These are phyloP conservation scores for Sphaerostilbella broomeana DNA, from an alignment of 2,329 filamentous ascomycete species.

Conservation along the genomic window DNA sequence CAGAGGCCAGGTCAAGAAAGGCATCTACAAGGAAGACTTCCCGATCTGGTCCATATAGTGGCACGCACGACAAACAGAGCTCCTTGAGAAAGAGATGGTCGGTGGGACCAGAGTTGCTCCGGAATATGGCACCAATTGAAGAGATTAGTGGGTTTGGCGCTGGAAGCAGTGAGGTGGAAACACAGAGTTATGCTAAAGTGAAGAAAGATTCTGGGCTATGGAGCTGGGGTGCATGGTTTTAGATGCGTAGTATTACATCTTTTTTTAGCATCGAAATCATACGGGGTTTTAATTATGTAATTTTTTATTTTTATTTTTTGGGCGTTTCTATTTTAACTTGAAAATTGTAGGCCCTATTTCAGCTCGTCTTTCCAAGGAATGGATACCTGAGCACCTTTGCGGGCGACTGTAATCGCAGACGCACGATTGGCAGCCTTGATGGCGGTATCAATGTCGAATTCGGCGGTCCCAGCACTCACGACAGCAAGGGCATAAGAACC, in stretches of 20 bases:
- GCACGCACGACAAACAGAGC: background rate
- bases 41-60: background rate
- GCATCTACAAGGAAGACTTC: background rate
- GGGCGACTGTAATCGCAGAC: constrained; percentile 36
- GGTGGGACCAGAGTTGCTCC: background rate
- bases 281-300: constrained; percentile 11
- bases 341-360: constrained; percentile 18
- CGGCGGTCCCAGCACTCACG: constrained; percentile 38
- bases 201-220: constrained; percentile 24
- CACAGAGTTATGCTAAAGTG: constrained; percentile 8
- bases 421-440: constrained; percentile 45
- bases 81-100: constrained; percentile 20
- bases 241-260: background rate
- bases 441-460: constrained; percentile 52
- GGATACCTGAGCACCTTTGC: constrained; percentile 37
- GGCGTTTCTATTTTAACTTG: constrained; percentile 1
- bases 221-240: constrained; percentile 18
- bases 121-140: background rate
- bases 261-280: background rate
- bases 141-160: background rate
- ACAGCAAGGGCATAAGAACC: constrained; percentile 75
- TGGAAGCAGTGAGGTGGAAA: background rate
- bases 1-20: background rate
- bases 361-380: constrained; percentile 41
- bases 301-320: constrained; percentile 15